These are phyloP conservation scores for Daldinia sp. DNA, from an alignment of 2,329 filamentous ascomycete species.

Conservation along the genomic window DNA sequence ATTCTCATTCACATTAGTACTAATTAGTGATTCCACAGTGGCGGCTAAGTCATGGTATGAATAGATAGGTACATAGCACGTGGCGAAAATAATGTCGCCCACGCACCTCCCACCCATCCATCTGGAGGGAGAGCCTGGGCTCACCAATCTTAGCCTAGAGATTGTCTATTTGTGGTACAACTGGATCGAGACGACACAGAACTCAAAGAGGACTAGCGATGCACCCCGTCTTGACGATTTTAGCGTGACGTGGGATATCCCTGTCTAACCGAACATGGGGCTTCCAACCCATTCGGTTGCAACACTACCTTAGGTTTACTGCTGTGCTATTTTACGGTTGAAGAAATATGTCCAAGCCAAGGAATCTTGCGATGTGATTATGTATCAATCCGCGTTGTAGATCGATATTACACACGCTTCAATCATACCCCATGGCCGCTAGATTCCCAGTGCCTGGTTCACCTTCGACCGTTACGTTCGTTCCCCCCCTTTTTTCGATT, in stretches of 20 bases:
- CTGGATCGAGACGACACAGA: conserved; percentile 6
- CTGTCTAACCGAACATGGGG: conserved; percentile 21
- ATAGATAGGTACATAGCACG: background rate
- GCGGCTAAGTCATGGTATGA: background rate
- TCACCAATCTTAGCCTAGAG: conserved; percentile 9
- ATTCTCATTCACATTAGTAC: background rate
- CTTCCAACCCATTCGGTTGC: conserved; percentile 22
- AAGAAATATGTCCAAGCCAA: conserved; percentile 9
- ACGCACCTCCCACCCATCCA: too few species aligned
- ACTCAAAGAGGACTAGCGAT: conserved; percentile 16
- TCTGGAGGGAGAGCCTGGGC: conserved; percentile 5
- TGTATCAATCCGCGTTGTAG: background rate
- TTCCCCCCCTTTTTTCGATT: background rate
- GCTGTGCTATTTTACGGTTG: conserved; percentile 3
- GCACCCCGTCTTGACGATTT: conserved; percentile 10
- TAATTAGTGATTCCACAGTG: background rate
- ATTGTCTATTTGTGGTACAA: conserved; percentile 13
- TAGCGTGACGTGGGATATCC: conserved; percentile 25
- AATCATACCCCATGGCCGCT: background rate
- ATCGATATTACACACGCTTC: background rate
- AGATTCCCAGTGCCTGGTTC: background rate
- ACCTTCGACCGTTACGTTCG: background rate
- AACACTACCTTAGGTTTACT: conserved; percentile 8
- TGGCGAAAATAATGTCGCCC: background rate
- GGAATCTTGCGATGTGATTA: background rate